Evolutionary conservation across 257 asterid genomes (phyloP).

Genomic region (Primulina eburnea): DNA sequence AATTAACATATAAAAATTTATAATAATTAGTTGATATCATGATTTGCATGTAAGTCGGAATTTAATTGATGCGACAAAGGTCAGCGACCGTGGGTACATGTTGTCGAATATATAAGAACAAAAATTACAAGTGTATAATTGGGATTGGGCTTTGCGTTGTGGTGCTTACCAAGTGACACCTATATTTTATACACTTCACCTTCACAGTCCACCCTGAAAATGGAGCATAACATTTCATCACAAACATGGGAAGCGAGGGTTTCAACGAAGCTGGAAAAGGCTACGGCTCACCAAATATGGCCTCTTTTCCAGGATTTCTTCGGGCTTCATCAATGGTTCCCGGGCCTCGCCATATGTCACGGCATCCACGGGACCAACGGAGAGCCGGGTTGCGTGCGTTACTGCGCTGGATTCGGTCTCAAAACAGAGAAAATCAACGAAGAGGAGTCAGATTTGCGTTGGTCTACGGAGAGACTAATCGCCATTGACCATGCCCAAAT

Average conservation of each 20-base stretch:
- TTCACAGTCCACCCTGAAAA: neutral
- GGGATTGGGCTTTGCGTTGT: too few relatives aligned
- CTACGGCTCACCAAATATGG: constrained; percentile 58
- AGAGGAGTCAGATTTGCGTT: constrained; percentile 25
- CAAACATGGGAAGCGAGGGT: constrained; percentile 58
- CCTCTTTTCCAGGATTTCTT: constrained; percentile 55
- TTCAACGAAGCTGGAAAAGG: constrained; percentile 41
- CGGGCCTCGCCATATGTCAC: constrained; percentile 51
- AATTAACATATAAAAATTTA: too few relatives aligned
- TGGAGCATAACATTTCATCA: constrained; percentile 26
- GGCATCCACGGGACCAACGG: constrained; percentile 69
- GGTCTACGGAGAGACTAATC: constrained; percentile 53
- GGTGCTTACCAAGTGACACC: neutral
- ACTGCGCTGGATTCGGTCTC: constrained; percentile 56
- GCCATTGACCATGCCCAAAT: constrained; percentile 33
- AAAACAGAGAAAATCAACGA: constrained; percentile 3
- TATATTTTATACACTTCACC: too few relatives aligned
- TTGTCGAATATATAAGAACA: too few relatives aligned
- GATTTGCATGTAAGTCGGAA: too few relatives aligned
- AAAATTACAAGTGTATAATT: too few relatives aligned
- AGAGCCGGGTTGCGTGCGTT: constrained; percentile 61
- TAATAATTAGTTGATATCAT: too few relatives aligned
- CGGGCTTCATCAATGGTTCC: constrained; percentile 66
- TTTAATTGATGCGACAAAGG: too few relatives aligned
- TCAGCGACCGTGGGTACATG: too few relatives aligned